Evolutionary conservation across 2,329 filamentous ascomycete species (phyloP), one percentile per base, ranked within the genome.

Genomic region (Pseudogymnoascus sp.): DNA sequence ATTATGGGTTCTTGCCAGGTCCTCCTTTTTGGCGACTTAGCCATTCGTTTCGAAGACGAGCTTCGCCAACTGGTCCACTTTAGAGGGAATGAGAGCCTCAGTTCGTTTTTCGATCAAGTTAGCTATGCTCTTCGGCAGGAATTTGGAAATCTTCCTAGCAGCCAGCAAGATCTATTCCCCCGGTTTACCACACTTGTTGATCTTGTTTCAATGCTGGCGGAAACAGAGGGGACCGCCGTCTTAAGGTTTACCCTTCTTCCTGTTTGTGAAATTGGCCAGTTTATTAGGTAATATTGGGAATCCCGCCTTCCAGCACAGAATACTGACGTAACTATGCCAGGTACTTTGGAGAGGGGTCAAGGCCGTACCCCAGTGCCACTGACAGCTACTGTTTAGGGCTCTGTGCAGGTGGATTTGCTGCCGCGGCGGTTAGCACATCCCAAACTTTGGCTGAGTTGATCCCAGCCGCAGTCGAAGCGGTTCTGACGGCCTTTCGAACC

Each of bases 361-460:
- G 49, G 49, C 26, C 16, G 29, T 55, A 55, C 11, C 49, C 49
- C 16, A 55, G 49, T 33, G 49, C 49, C 29, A 35, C n/a, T 10
- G 49, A 55, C 5, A 55, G 49, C 29, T 55, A 55, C n/a, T 55
- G 31, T 33, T 19, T 55, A 10, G 70, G 70, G 33, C 61, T 72
- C n/a, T 71, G 70, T 61, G 71, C 68, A 1, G 71, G 71, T 29
- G 63, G 66, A 2, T 58, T 72, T 31, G 66, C 71, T 16, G 69
- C 70, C 4, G 69, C 68, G 1, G 69, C 69, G 3, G 64, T 72
- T 23, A 66, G 67, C 39, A 68, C 63, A 60, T 67, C 66, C 60
- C 62, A 62, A 10, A 69, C 38, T 61, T 52, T 63, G 7, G 39
- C 66, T 5, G 69, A 72, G 10, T 65, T 72, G 12, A 60, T 71